These are phyloP conservation scores for Seiridium unicorne DNA, from an alignment of 2,329 filamentous ascomycete species.

Conservation along the genomic window DNA sequence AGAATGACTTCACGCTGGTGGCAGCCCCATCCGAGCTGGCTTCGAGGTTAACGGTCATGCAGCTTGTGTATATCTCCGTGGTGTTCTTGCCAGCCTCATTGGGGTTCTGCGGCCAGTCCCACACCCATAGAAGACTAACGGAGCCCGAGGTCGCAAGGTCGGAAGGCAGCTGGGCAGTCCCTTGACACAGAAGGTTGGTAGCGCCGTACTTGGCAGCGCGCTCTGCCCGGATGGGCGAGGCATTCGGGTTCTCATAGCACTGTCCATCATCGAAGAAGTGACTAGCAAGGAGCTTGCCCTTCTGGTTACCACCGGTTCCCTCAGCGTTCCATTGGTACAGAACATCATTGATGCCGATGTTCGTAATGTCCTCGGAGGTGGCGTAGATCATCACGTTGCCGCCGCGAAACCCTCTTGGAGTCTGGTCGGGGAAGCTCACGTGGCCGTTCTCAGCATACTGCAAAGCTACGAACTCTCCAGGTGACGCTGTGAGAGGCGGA, in stretches of 20 bases:
- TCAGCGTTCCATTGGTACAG: constrained; percentile 76
- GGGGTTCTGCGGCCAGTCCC: constrained; percentile 79
- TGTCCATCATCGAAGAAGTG: constrained; percentile 87
- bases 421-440: constrained; percentile 60
- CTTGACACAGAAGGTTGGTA: constrained; percentile 74
- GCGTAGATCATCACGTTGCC: constrained; percentile 77
- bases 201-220: constrained; percentile 59
- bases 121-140: constrained; percentile 92
- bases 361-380: constrained; percentile 54
- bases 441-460: constrained; percentile 76
- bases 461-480: constrained; percentile 65
- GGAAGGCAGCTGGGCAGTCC: constrained; percentile 71
- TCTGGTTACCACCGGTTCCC: constrained; percentile 76
- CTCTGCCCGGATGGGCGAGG: constrained; percentile 48
- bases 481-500: constrained; percentile 55
- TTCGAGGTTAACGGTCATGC: constrained; percentile 34
- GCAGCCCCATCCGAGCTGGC: constrained; percentile 25
- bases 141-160: constrained; percentile 60
- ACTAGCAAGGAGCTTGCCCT: constrained; percentile 72
- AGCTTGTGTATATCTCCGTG: constrained; percentile 59
- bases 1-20: constrained; percentile 30
- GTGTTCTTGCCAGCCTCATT: constrained; percentile 36
- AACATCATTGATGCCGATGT: constrained; percentile 43
- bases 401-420: constrained; percentile 56
- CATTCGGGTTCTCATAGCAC: constrained; percentile 77